These are phyloP conservation scores for Pueraria montana DNA, from an alignment of 306 rosid species.

Conservation along the genomic window DNA sequence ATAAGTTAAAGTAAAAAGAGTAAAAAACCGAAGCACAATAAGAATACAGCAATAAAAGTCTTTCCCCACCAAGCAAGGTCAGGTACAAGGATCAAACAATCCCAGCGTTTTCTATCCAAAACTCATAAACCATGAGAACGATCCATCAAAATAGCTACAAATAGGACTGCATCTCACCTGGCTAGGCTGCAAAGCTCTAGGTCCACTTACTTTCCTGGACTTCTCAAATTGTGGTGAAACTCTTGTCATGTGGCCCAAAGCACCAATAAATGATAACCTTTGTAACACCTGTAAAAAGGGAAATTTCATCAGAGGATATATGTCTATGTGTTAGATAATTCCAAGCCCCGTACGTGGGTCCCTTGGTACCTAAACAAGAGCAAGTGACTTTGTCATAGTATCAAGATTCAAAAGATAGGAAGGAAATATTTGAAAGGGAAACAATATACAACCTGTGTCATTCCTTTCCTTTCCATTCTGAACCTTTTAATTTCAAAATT, in stretches of 20 bases:
- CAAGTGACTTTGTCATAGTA: not conserved
- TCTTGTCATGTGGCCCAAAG: conserved; percentile 74
- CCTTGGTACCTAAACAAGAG: not conserved
- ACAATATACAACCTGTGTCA: conserved; percentile 80
- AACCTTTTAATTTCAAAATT: conserved; percentile 83
- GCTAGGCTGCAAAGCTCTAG: conserved; percentile 29
- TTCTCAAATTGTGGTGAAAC: conserved; percentile 93
- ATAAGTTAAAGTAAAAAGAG: not conserved
- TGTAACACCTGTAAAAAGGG: conserved; percentile 67
- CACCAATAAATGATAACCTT: conserved; percentile 71
- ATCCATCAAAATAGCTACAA: not conserved
- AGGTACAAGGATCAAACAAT: not conserved
- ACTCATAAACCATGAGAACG: not conserved
- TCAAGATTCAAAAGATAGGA: not conserved
- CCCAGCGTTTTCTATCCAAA: not conserved
- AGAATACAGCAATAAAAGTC: not conserved
- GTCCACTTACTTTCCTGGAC: conserved; percentile 52
- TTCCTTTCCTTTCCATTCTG: conserved; percentile 88
- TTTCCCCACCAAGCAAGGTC: not conserved
- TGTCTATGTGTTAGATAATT: not conserved
- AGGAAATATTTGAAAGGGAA: conserved; percentile 4
- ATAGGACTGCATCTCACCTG: conserved; percentile 5
- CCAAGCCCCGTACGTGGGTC: not conserved
- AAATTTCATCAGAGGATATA: not conserved
- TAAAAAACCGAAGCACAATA: conserved; percentile 23